Conservation (phyloP, 441 rosid species). For the Adansonia madagascariensis region DNA sequence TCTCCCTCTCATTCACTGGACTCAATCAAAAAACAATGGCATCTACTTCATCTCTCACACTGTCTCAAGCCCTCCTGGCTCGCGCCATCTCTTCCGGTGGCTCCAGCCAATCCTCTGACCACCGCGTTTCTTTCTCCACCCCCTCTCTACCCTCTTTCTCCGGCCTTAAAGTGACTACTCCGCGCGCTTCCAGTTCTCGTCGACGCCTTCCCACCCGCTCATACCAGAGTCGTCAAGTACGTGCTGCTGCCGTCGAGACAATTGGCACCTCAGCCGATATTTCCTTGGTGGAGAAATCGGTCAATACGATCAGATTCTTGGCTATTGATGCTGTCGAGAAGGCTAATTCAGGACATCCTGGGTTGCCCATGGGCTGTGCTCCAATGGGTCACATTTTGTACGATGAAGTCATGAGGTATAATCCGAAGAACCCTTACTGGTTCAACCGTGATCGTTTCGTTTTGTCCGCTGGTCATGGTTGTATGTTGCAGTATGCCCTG, state of each 20-base stretch:
- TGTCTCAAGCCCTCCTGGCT: slow-evolving; percentile 76
- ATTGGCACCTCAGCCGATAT: slow-evolving; percentile 58
- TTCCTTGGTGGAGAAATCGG: slow-evolving; percentile 82
- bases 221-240: slow-evolving; percentile 31
- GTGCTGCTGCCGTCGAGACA: slow-evolving; percentile 69
- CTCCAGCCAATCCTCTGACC: slow-evolving; percentile 45
- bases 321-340: slow-evolving; percentile 97
- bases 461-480: slow-evolving; percentile 97
- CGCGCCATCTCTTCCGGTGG: slow-evolving; percentile 57
- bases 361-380: slow-evolving; percentile 99
- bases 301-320: slow-evolving; percentile 86
- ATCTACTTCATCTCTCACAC: slow-evolving; percentile 73
- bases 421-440: slow-evolving; percentile 98
- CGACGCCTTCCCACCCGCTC: slow-evolving; percentile 29
- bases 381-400: slow-evolving; percentile 96
- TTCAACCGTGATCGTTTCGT: slow-evolving; percentile 97
- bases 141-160: slow-evolving; percentile 54
- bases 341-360: slow-evolving; percentile 99
- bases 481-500: slow-evolving; percentile 95
- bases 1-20: slow-evolving; percentile 1
- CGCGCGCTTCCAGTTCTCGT: slow-evolving; percentile 39
- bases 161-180: slow-evolving; percentile 53
- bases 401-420: slow-evolving; percentile 94
- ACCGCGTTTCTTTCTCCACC: slow-evolving; percentile 47
- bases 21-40: slow-evolving; percentile 53